A percentile compares a stretch with the other conserved stretches of the same genome.
Conservation (phyloP, 2,329 filamentous ascomycete species). For the Daldinia sp. region DNA sequence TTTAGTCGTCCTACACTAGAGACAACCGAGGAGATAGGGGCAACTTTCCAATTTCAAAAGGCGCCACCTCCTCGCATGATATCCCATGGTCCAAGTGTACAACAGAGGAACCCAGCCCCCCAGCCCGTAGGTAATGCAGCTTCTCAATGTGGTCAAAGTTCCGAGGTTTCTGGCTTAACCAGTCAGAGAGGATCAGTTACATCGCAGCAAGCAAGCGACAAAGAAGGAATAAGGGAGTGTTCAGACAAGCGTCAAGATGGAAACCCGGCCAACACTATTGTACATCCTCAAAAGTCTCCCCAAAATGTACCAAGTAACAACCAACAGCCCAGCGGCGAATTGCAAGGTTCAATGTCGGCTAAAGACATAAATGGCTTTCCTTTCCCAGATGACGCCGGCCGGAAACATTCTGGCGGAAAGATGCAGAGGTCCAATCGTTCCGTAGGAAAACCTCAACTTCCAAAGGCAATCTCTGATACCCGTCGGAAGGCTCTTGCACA, state of each 20-base stretch:
- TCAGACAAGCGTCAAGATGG: background rate
- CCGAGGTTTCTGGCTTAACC: background rate
- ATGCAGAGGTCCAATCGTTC: slow-evolving; percentile 14
- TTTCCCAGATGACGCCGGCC: slow-evolving; percentile 20
- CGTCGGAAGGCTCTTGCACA: slow-evolving; percentile 32
- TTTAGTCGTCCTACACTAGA: slow-evolving; percentile 41
- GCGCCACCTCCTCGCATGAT: slow-evolving; percentile 31
- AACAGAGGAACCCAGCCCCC: background rate
- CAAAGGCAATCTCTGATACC: slow-evolving; percentile 31
- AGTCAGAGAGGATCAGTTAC: background rate
- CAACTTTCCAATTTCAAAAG: slow-evolving; percentile 43
- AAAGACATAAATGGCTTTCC: slow-evolving; percentile 3
- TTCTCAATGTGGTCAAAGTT: background rate
- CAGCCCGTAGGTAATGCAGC: background rate
- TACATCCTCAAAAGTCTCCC: background rate
- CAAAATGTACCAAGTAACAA: background rate
- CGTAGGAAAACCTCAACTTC: slow-evolving; percentile 18
- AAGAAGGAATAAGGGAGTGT: background rate
- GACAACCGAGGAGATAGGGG: slow-evolving; percentile 38
- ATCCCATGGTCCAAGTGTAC: background rate
- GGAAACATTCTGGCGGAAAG: background rate
- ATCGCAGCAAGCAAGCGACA: background rate
- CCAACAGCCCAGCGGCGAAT: background rate
- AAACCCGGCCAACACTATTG: background rate
- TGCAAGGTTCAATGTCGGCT: background rate